These are phyloP conservation scores for Mucor mucedo DNA, from an alignment of 371 early-diverging fungal species.

Conservation along the genomic window DNA sequence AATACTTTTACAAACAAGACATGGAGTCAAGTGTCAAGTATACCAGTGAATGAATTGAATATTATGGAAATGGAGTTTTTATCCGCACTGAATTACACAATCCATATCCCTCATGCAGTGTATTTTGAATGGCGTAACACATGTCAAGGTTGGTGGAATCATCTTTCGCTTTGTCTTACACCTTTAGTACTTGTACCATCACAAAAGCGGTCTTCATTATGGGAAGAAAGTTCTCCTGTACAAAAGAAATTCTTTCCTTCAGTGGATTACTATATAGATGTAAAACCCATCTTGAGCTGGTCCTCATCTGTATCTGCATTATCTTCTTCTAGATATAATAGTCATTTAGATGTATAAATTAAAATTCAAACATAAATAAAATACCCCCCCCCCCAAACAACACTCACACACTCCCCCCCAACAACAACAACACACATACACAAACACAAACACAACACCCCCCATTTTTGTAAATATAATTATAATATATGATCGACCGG, in stretches of 20 bases:
- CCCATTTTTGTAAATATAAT: neutral
- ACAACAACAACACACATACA: too few relatives aligned
- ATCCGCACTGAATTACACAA: constrained; percentile 58
- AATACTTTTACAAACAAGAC: constrained; percentile 74
- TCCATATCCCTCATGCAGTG: constrained; percentile 43
- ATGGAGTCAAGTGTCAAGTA: constrained; percentile 75
- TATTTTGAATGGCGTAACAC: constrained; percentile 48
- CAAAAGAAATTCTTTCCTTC: neutral
- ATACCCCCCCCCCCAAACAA: neutral
- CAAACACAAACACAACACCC: neutral
- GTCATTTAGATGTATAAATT: neutral
- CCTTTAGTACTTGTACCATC: constrained; percentile 7
- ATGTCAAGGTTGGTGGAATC: constrained; percentile 37
- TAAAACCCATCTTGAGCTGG: constrained; percentile 50
- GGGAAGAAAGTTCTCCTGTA: too few relatives aligned
- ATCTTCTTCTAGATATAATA: constrained; percentile 1
- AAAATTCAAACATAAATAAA: too few relatives aligned
- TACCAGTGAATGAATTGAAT: constrained; percentile 68
- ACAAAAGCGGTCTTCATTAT: neutral
- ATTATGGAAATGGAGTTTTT: constrained; percentile 80
- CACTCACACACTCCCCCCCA: too few relatives aligned
- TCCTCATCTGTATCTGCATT: constrained; percentile 39
- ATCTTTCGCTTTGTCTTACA: neutral
- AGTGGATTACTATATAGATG: constrained; percentile 6
- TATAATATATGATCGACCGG: constrained; percentile 1